phyloP scores from a whole-genome alignment of 148 eudicot genomes.

The Chenopodium suecicum region DNA sequence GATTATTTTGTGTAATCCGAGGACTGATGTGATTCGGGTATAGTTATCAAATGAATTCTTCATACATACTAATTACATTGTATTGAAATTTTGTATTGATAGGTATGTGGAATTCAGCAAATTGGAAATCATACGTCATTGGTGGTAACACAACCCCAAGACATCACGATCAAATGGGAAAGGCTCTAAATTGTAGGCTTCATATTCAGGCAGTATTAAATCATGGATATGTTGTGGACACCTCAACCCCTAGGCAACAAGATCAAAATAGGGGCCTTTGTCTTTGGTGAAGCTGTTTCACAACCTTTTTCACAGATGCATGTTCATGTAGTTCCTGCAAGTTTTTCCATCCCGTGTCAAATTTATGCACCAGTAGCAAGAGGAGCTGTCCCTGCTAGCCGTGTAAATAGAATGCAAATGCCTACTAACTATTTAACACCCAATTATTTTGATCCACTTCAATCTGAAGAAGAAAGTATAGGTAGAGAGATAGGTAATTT shows the following conservation, averaged over 20 bases:
- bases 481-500: slow-evolving; percentile 41
- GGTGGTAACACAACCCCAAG: slow-evolving; percentile 20
- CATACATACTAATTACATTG: too few relatives aligned
- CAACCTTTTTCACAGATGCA: slow-evolving; percentile 22
- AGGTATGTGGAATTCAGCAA: neutral
- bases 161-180: slow-evolving; percentile 23
- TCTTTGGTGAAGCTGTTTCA: slow-evolving; percentile 28
- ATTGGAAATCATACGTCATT: slow-evolving; percentile 16
- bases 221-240: slow-evolving; percentile 19
- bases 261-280: slow-evolving; percentile 4
- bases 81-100: too few relatives aligned
- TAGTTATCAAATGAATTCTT: too few relatives aligned
- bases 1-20: too few relatives aligned
- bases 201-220: slow-evolving; percentile 17
- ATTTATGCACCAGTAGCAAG: slow-evolving; percentile 19
- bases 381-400: slow-evolving; percentile 21
- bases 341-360: slow-evolving; percentile 18
- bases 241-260: slow-evolving; percentile 14
- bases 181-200: slow-evolving; percentile 23
- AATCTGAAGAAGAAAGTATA: slow-evolving; percentile 51
- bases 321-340: slow-evolving; percentile 9
- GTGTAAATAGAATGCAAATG: slow-evolving; percentile 19
- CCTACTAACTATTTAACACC: slow-evolving; percentile 25
- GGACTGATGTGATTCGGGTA: too few relatives aligned
- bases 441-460: slow-evolving; percentile 57